These are phyloP conservation scores for Limnanthes douglasii DNA, from an alignment of 345 rosid genomes.

Conservation along the genomic window DNA sequence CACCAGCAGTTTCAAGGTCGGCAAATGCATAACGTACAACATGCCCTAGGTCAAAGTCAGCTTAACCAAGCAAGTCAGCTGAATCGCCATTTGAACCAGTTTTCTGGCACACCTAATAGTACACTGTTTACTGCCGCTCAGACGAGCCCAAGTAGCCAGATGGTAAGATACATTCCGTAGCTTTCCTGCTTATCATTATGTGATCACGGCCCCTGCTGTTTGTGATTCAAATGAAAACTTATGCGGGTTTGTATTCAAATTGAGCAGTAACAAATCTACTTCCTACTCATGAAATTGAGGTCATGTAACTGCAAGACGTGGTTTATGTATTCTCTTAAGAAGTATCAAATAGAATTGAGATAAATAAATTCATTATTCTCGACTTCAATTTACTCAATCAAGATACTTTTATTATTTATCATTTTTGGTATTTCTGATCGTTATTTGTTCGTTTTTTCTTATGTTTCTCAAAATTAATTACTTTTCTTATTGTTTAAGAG, in stretches of 20 bases:
- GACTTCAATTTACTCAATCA: neutral
- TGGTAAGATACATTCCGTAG: slow-evolving; percentile 42
- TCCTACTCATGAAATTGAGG: too few species aligned
- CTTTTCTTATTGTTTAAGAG: slow-evolving; percentile 4
- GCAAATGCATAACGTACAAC: slow-evolving; percentile 64
- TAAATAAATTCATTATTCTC: neutral
- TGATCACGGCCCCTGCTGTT: neutral
- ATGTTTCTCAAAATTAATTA: neutral
- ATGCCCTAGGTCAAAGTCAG: slow-evolving; percentile 76
- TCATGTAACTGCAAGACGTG: neutral
- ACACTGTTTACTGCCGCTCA: slow-evolving; percentile 86
- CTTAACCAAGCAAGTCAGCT: slow-evolving; percentile 61
- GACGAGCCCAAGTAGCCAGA: slow-evolving; percentile 60
- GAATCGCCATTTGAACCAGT: slow-evolving; percentile 74
- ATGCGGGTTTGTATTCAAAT: neutral
- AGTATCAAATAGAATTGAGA: too few species aligned
- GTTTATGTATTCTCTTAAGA: too few species aligned
- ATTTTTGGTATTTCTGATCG: neutral
- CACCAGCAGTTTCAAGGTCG: slow-evolving; percentile 87
- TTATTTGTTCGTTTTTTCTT: neutral
- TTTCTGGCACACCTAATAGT: slow-evolving; percentile 57
- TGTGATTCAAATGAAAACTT: neutral
- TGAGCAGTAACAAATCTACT: too few species aligned
- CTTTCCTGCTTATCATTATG: slow-evolving; percentile 1
- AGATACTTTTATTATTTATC: neutral